These are phyloP conservation scores for Cadophora gregata DNA, from an alignment of 2,329 filamentous ascomycete genomes.

Conservation along the genomic window DNA sequence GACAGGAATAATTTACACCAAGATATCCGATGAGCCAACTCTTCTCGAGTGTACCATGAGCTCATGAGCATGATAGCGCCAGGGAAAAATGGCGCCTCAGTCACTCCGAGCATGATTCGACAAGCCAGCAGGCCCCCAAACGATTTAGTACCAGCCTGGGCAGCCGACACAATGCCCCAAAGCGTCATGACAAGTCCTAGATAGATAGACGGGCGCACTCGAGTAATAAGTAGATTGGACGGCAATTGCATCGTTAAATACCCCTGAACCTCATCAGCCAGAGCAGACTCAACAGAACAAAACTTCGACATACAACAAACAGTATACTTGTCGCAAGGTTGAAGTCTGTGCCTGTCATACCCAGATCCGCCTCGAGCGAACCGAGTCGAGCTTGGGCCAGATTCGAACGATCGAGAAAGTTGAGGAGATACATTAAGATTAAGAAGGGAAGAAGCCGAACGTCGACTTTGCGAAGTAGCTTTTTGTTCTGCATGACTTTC, in stretches of 20 bases:
- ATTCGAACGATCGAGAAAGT: constrained; percentile 59
- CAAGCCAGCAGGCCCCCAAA: constrained; percentile 53
- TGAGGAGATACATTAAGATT: constrained; percentile 61
- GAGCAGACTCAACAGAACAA: background rate
- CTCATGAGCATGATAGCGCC: constrained; percentile 54
- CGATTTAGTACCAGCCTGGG: constrained; percentile 53
- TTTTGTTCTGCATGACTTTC: constrained; percentile 41
- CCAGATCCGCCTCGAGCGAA: constrained; percentile 57
- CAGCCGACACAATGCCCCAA: constrained; percentile 49
- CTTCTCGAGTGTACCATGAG: constrained; percentile 52
- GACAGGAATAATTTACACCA: constrained; percentile 10
- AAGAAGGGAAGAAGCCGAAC: constrained; percentile 57
- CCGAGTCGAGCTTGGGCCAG: constrained; percentile 61
- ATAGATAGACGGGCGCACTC: constrained; percentile 51
- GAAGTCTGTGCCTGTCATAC: constrained; percentile 61
- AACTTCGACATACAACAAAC: constrained; percentile 52
- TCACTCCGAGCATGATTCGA: constrained; percentile 55
- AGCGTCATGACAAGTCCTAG: constrained; percentile 47
- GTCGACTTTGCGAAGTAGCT: constrained; percentile 57
- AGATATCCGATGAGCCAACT: constrained; percentile 53
- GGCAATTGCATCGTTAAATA: constrained; percentile 56
- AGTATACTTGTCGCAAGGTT: constrained; percentile 61
- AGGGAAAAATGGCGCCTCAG: constrained; percentile 58
- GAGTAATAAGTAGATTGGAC: constrained; percentile 54
- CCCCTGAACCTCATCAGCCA: constrained; percentile 35